phyloP scores from a whole-genome alignment of 176 grass and related monocot species.

The Oryza meyeriana region DNA sequence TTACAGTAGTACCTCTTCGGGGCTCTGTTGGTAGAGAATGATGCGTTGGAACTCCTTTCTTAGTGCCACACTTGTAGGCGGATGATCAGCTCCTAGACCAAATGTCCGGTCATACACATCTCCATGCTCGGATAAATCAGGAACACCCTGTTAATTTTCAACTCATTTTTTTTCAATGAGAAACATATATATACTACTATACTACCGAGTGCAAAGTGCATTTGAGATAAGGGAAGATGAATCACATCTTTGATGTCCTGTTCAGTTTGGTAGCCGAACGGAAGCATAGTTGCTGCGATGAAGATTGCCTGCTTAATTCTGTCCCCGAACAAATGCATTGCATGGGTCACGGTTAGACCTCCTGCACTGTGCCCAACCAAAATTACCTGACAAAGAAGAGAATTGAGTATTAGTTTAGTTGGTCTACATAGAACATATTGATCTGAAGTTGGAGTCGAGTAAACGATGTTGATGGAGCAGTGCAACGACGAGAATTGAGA shows the following conservation, averaged over 20 bases:
- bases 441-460: not conserved
- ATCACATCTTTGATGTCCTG: constrained; percentile 48
- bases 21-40: constrained; percentile 35
- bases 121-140: constrained; percentile 40
- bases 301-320: constrained; percentile 48
- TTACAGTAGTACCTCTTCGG: constrained; percentile 33
- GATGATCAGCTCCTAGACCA: constrained; percentile 3
- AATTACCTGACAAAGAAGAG: constrained; percentile 20
- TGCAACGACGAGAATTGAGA: not conserved
- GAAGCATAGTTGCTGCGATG: constrained; percentile 61
- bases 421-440: not conserved
- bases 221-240: not conserved
- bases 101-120: constrained; percentile 38
- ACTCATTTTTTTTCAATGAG: not conserved
- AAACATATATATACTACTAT: not conserved
- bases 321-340: constrained; percentile 32
- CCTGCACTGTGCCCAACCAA: constrained; percentile 49
- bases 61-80: constrained; percentile 34
- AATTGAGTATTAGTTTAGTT: not conserved
- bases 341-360: constrained; percentile 35
- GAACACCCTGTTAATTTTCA: constrained; percentile 35
- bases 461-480: not conserved
- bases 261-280: constrained; percentile 37
- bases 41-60: constrained; percentile 31
- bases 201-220: not conserved